Base-by-base conservation (phyloP, 768 basidiomycete species). In the Symmetrospora coprosmae region DNA sequence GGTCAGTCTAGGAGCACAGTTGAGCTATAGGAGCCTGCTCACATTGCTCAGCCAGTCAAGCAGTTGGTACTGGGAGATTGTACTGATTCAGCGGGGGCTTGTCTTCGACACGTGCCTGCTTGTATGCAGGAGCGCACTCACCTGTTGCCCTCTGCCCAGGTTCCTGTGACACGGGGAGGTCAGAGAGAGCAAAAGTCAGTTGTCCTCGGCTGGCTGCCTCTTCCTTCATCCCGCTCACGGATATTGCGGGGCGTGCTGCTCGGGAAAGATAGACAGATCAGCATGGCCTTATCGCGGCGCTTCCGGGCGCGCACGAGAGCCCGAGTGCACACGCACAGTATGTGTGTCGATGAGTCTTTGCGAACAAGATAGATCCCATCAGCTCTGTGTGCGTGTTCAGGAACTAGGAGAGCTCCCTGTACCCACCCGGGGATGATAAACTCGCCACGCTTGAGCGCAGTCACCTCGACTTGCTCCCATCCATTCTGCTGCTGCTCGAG, bases 1-100 rank as follows among this genome's bases (percentile, higher is more conserved):
- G 43, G 6, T 4, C 7, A 2, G 4, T 50, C 37, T 2, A 21
- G 50, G n/a, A n/a, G n/a, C n/a, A n/a, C n/a, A n/a, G n/a, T 35
- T 27, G n/a, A 4, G 11, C 8, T 6, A 9, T 28, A 28, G 14
- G 37, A 14, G 19, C 21, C 25, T 9, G 21, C 61, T 38, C 16
- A 63, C 76, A 23, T 83, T 75, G 23, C 79, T 69, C 25, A 92
- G 79, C 92, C 92, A 97, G 63, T 87, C 85, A 13, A 96, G 77
- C 3, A 97, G 82, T 68, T 92, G 80, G 67, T 84, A 82, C 62
- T 85, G 83, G 67, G 25, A 71, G 66, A 58, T 73, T 73, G 31
- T n/a, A n/a, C n/a, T n/a, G n/a, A n/a, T 67, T 60, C 40, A 25
- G n/a, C 16, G 7, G 25, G 25, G 33, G 4, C 19, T 9, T 30